These are phyloP conservation scores for Codiaeum variegatum DNA, from an alignment of 441 rosid genomes.

Conservation along the genomic window DNA sequence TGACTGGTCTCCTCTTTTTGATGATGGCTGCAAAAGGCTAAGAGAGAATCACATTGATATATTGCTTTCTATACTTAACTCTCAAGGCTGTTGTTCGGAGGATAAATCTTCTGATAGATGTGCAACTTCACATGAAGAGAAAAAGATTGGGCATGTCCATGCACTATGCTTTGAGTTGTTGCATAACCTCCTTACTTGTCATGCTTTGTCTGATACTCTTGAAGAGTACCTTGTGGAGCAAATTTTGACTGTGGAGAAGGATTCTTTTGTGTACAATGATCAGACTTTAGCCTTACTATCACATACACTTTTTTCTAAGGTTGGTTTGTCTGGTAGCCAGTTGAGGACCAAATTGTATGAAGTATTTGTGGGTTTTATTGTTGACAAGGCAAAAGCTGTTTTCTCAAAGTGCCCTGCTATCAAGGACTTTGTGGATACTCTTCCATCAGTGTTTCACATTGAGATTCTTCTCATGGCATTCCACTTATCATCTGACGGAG, in stretches of 20 bases:
- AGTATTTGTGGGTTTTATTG: slow-evolving; percentile 59
- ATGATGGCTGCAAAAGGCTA: slow-evolving; percentile 74
- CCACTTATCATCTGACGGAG: slow-evolving; percentile 81
- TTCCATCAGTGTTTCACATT: slow-evolving; percentile 88
- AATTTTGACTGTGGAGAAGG: slow-evolving; percentile 78
- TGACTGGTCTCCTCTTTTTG: slow-evolving; percentile 70
- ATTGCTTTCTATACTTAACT: slow-evolving; percentile 67
- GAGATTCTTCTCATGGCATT: slow-evolving; percentile 96
- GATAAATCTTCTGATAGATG: slow-evolving; percentile 49
- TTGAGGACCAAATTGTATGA: slow-evolving; percentile 65
- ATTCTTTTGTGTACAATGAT: slow-evolving; percentile 61
- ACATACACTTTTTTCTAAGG: slow-evolving; percentile 62
- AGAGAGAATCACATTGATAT: slow-evolving; percentile 68
- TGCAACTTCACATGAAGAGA: slow-evolving; percentile 58
- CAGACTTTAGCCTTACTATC: slow-evolving; percentile 80
- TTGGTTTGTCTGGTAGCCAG: slow-evolving; percentile 64
- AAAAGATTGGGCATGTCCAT: slow-evolving; percentile 47
- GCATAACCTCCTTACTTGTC: slow-evolving; percentile 62
- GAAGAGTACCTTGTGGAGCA: slow-evolving; percentile 75
- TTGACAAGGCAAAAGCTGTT: slow-evolving; percentile 52
- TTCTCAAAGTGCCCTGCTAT: slow-evolving; percentile 49
- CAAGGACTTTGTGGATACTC: slow-evolving; percentile 65
- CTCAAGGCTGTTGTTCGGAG: slow-evolving; percentile 42
- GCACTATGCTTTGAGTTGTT: slow-evolving; percentile 76
- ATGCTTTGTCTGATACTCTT: slow-evolving; percentile 61